Conservation (phyloP, 495 filamentous ascomycete genomes). For the Penicillium coffeae region DNA sequence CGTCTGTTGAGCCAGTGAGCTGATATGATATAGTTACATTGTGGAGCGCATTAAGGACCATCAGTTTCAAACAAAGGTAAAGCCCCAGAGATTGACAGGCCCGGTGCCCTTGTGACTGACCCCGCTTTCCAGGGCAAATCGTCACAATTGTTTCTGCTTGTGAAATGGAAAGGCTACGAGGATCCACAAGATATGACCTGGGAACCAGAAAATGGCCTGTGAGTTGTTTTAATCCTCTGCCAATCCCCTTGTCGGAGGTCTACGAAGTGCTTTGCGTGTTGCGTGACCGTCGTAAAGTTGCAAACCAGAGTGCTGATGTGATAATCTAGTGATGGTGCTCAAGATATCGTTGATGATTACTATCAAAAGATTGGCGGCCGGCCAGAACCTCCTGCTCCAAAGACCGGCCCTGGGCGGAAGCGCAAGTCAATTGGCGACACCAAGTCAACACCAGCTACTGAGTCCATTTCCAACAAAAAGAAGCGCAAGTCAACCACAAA, state of each 20-base stretch:
- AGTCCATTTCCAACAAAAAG: slow-evolving; percentile 25
- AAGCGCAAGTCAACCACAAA: slow-evolving; percentile 21
- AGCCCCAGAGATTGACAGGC: not conserved
- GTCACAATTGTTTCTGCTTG: slow-evolving; percentile 38
- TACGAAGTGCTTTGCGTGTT: too few relatives aligned
- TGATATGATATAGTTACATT: slow-evolving; percentile 49
- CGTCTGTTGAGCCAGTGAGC: slow-evolving; percentile 5
- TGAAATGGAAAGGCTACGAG: slow-evolving; percentile 65
- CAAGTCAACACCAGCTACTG: slow-evolving; percentile 21
- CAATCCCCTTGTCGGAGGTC: too few relatives aligned
- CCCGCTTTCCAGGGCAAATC: slow-evolving; percentile 31
- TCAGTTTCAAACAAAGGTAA: slow-evolving; percentile 35
- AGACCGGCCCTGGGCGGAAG: slow-evolving; percentile 24
- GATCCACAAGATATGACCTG: slow-evolving; percentile 52
- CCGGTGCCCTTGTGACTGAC: not conserved
- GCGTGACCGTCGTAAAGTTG: not conserved
- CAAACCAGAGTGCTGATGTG: not conserved
- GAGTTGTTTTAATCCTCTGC: too few relatives aligned
- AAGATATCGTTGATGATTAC: slow-evolving; percentile 53
- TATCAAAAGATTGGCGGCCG: slow-evolving; percentile 54
- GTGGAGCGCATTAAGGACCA: slow-evolving; percentile 58
- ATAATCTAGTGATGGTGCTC: slow-evolving; percentile 42
- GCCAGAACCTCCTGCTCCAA: slow-evolving; percentile 31
- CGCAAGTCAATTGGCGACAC: slow-evolving; percentile 36
- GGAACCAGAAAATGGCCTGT: slow-evolving; percentile 57